A percentile compares a stretch with the other conserved stretches of the same genome.
Evolutionary conservation across 768 basidiomycete genomes (phyloP).

Genomic region (Exsudoporus frostii): DNA sequence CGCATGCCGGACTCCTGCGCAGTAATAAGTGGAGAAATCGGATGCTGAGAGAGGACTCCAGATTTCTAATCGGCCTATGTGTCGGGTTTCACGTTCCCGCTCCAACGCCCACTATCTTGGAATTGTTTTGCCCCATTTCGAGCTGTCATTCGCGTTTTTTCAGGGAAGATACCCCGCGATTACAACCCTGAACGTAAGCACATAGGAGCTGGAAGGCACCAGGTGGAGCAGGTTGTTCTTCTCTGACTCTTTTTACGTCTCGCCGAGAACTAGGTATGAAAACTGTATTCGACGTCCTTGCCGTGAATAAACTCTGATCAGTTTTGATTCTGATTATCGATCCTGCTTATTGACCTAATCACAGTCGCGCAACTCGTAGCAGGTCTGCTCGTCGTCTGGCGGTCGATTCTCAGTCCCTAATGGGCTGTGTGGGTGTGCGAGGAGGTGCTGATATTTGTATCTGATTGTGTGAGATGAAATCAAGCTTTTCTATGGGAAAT

Average conservation of each 20-base stretch:
- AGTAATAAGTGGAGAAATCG: neutral
- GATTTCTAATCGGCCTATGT: neutral
- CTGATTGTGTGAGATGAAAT: constrained; percentile 20
- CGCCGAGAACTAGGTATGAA: neutral
- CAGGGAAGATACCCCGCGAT: too few species aligned
- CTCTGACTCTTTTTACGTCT: neutral
- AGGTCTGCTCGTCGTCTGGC: neutral
- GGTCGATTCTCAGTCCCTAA: neutral
- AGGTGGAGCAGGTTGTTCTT: neutral
- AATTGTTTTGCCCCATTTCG: neutral
- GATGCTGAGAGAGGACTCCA: neutral
- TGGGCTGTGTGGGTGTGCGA: neutral
- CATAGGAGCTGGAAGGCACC: neutral
- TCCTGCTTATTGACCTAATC: too few species aligned
- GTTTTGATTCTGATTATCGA: too few species aligned
- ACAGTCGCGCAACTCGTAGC: too few species aligned
- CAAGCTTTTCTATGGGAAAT: constrained; percentile 6
- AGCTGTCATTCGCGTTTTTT: neutral
- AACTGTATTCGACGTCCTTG: neutral
- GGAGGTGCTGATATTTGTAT: constrained; percentile 9
- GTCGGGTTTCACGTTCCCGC: neutral
- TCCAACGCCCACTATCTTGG: neutral
- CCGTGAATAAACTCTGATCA: neutral
- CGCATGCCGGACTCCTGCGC: neutral
- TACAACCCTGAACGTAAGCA: neutral